Evolutionary conservation across 2,329 filamentous ascomycete species (phyloP), one percentile per base, ranked within the genome.

Genomic region (Gnomoniopsis sp.): DNA sequence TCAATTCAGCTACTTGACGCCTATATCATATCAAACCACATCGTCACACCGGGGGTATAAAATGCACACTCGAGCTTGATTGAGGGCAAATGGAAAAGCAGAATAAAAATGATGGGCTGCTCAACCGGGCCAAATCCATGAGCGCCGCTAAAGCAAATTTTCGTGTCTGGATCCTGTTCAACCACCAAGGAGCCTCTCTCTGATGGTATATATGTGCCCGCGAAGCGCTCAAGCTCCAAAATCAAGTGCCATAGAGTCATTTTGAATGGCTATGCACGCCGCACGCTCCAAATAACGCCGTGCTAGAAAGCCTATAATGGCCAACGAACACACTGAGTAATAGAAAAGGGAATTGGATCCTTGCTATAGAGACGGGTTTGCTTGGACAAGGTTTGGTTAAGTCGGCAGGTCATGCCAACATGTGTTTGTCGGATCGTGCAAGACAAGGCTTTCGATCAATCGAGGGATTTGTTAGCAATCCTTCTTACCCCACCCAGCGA

Each of bases 251-350:
- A 19, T 46, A 19, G 14, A 12, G 6, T 53, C 26, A 14, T 47
- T 6, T 6, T 12, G 36, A 41, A 15, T 11, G 36, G 30, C 17
- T 21, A 22, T 19, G n/a, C 47, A 30, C 26, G 26, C 26, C 14
- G 23, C 41, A 47, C 47, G 52, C 52, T 34, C 52, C 52, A 14
- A 12, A 36, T 22, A 59, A 59, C 59, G 55, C 59, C 59, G 44
- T 58, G 55, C 59, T 61, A n/a, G 23, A 41, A 53, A 51, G 33
- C 46, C 48, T 47, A 44, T 46, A 22, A 33, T 59, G 55, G 44
- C 41, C 14, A 15, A 6, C 3, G 2, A 46, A 51, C 46, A 38
- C 19, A 46, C n/a, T 46, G 17, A 21, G 26, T 12, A 51, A 43
- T 3, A 15, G 38, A 44, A 46, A 46, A 19, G 8, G 44, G 51